phyloP scores from a whole-genome alignment of 2,329 filamentous ascomycete genomes.

The Beauveria asiatica region DNA sequence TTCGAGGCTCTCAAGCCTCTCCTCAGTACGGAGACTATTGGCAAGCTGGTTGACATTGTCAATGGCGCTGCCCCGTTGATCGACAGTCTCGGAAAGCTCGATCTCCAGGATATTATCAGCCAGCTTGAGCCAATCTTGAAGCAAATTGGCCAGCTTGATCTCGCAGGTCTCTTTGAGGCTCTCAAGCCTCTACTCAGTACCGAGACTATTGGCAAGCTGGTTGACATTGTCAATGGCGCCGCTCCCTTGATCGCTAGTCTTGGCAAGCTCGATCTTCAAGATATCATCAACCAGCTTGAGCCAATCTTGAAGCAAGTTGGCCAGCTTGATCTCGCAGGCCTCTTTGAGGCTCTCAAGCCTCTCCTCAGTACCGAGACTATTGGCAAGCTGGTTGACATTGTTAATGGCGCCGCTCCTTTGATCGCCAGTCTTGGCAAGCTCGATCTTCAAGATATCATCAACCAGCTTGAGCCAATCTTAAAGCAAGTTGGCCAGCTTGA shows the following conservation, averaged over 20 bases:
- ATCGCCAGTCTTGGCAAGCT: too few relatives aligned
- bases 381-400: too few relatives aligned
- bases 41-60: slow-evolving; percentile 9
- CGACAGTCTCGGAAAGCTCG: slow-evolving; percentile 3
- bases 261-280: slow-evolving; percentile 25
- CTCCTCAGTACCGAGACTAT: too few relatives aligned
- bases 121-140: slow-evolving; percentile 18
- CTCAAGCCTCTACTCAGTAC: slow-evolving; percentile 23
- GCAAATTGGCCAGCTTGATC: slow-evolving; percentile 22
- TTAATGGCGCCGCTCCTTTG: too few relatives aligned
- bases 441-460: too few relatives aligned
- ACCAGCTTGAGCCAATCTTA: too few relatives aligned
- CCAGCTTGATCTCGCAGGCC: slow-evolving; percentile 4
- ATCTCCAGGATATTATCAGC: slow-evolving; percentile 9
- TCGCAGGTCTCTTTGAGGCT: slow-evolving; percentile 20
- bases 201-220: slow-evolving; percentile 22
- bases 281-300: slow-evolving; percentile 14
- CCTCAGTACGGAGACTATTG: background rate
- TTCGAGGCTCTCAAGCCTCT: slow-evolving; percentile 12
- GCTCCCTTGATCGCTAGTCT: slow-evolving; percentile 25
- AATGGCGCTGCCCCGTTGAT: slow-evolving; percentile 14
- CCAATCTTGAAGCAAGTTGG: slow-evolving; percentile 18
- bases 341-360: too few relatives aligned
- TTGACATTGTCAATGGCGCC: slow-evolving; percentile 22
- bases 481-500: too few relatives aligned